These are phyloP conservation scores for Xerocomellus dryophilus DNA, from an alignment of 768 basidiomycete genomes.

Conservation along the genomic window DNA sequence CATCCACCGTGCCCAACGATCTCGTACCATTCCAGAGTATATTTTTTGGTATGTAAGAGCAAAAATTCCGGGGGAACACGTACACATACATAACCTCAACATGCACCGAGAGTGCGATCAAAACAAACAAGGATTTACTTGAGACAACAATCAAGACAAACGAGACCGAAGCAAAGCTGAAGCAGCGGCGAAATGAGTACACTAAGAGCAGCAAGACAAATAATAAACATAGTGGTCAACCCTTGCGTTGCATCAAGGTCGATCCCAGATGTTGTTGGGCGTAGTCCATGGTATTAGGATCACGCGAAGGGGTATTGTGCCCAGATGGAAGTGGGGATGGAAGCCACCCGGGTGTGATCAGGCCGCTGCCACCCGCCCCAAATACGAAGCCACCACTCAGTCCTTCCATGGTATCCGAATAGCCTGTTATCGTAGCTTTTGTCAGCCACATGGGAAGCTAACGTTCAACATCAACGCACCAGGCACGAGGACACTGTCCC, in stretches of 20 bases:
- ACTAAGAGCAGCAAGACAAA: constrained; percentile 4
- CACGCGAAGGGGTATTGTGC: constrained; percentile 39
- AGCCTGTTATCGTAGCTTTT: constrained; percentile 47
- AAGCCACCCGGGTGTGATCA: constrained; percentile 73
- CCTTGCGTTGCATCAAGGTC: constrained; percentile 27
- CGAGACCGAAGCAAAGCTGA: not conserved
- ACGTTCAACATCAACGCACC: constrained; percentile 44
- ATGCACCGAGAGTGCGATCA: constrained; percentile 13
- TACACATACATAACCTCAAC: constrained; percentile 18
- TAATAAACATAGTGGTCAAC: constrained; percentile 11
- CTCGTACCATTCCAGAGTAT: not conserved
- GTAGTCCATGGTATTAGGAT: constrained; percentile 26
- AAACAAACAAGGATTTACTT: constrained; percentile 1
- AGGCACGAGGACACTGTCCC: constrained; percentile 86
- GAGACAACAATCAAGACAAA: constrained; percentile 3
- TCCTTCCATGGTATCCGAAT: constrained; percentile 76
- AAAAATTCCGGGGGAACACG: not conserved
- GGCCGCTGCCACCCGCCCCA: constrained; percentile 77
- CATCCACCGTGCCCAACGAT: not conserved
- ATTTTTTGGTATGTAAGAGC: constrained; percentile 5
- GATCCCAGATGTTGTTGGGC: constrained; percentile 26
- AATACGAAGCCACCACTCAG: constrained; percentile 84
- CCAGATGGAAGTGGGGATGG: constrained; percentile 61
- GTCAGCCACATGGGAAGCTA: not conserved
- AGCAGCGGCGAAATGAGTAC: constrained; percentile 1